phyloP scores from a whole-genome alignment of 129 eudicot species.

The Flaveria sonorensis region DNA sequence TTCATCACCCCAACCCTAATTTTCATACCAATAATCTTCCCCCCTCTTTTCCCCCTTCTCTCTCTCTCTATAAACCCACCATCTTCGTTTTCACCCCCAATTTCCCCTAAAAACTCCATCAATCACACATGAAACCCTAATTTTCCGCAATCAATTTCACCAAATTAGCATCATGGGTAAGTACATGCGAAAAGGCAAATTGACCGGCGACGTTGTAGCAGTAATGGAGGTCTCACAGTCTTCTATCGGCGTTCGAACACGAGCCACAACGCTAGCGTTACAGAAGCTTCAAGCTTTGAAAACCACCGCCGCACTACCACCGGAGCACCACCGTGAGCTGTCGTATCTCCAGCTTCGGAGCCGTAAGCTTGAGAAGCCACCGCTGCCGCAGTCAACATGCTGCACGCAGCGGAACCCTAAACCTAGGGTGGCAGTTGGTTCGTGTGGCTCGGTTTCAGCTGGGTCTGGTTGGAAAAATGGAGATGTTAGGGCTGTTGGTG shows the following conservation, averaged over 20 bases:
- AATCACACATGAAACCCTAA: constrained; percentile 21
- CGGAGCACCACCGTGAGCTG: constrained; percentile 29
- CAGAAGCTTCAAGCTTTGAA: constrained; percentile 49
- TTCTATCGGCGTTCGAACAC: constrained; percentile 67
- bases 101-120: background rate
- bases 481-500: constrained; percentile 23
- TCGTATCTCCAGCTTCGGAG: constrained; percentile 73
- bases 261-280: constrained; percentile 93
- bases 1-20: constrained; percentile 35
- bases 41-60: constrained; percentile 15
- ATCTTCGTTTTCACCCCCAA: constrained; percentile 8
- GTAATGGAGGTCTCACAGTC: constrained; percentile 57
- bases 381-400: constrained; percentile 26
- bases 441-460: constrained; percentile 39
- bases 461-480: constrained; percentile 5
- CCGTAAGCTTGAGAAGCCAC: constrained; percentile 71
- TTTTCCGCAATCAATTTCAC: background rate
- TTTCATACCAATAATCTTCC: constrained; percentile 11
- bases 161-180: constrained; percentile 50
- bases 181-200: constrained; percentile 60
- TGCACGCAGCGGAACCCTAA: constrained; percentile 21
- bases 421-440: constrained; percentile 24
- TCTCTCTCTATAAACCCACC: constrained; percentile 27
- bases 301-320: constrained; percentile 19
- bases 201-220: constrained; percentile 42